Evolutionary conservation across 2,329 filamentous ascomycete species (phyloP).

Genomic region (Ceratocystis ficicola): DNA sequence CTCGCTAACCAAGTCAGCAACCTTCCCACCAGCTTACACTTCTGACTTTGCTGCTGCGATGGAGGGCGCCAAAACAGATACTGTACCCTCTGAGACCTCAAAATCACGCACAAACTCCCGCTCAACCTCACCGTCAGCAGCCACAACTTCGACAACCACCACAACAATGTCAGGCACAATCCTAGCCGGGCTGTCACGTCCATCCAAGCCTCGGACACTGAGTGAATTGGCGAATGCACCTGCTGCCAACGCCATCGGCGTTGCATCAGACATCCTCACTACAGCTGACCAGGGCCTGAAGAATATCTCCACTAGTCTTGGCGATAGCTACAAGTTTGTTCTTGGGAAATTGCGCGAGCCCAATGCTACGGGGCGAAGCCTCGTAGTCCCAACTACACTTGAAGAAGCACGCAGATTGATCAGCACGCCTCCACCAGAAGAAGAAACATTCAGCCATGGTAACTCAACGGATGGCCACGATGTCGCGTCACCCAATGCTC

Average conservation of each 20-base stretch:
- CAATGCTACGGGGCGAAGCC: constrained; percentile 33
- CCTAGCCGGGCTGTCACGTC: constrained; percentile 22
- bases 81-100: not conserved
- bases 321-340: constrained; percentile 86
- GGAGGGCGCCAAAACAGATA: constrained; percentile 19
- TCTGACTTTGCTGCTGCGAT: constrained; percentile 30
- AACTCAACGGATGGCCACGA: constrained; percentile 30
- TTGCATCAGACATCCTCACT: constrained; percentile 70
- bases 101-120: not conserved
- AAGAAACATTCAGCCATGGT: constrained; percentile 37
- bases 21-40: constrained; percentile 46
- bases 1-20: constrained; percentile 36
- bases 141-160: not conserved
- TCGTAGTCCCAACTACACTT: constrained; percentile 70
- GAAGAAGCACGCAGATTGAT: constrained; percentile 88
- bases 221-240: constrained; percentile 81
- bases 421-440: constrained; percentile 53
- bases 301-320: constrained; percentile 78
- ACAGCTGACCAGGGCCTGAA: constrained; percentile 88
- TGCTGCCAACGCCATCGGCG: constrained; percentile 59
- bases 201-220: constrained; percentile 51
- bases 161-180: constrained; percentile 8
- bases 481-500: not conserved
- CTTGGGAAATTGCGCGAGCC: constrained; percentile 72
- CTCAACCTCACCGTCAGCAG: not conserved